phyloP scores from a whole-genome alignment of 805 yeast genomes.

The Schwanniomyces pseudopolymorphus region DNA sequence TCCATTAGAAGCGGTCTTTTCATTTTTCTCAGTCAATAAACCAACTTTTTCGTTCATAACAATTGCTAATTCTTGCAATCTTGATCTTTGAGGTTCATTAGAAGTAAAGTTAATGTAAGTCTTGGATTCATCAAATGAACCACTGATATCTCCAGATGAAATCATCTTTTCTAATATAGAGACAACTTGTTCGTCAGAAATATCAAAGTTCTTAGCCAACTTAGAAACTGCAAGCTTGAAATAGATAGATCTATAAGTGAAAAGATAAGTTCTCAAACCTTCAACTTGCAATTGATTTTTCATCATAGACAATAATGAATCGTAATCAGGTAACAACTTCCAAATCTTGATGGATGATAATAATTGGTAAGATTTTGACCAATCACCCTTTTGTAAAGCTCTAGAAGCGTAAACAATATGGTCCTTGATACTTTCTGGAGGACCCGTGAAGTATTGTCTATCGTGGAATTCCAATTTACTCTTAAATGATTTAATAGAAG shows the following conservation, averaged over 20 bases:
- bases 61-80: slow-evolving; percentile 84
- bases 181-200: slow-evolving; percentile 54
- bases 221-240: slow-evolving; percentile 68
- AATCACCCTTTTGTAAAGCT: slow-evolving; percentile 84
- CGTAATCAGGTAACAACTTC: slow-evolving; percentile 74
- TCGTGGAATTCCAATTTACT: slow-evolving; percentile 90
- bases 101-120: slow-evolving; percentile 60
- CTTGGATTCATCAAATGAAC: slow-evolving; percentile 67
- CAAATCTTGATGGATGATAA: slow-evolving; percentile 80
- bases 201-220: slow-evolving; percentile 65
- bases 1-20: slow-evolving; percentile 78
- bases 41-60: slow-evolving; percentile 79
- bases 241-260: slow-evolving; percentile 77
- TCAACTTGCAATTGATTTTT: slow-evolving; percentile 79
- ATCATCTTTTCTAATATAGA: slow-evolving; percentile 75
- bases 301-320: slow-evolving; percentile 67
- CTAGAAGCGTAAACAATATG: slow-evolving; percentile 90
- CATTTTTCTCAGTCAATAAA: slow-evolving; percentile 79
- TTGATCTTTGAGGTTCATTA: slow-evolving; percentile 76
- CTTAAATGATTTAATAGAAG: slow-evolving; percentile 79
- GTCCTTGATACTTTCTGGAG: slow-evolving; percentile 95
- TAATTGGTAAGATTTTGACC: slow-evolving; percentile 74
- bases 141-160: slow-evolving; percentile 72
- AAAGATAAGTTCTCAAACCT: slow-evolving; percentile 89
- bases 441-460: slow-evolving; percentile 93